Conservation (phyloP, 2,329 filamentous ascomycete genomes). For the Aureobasidium musti region DNA sequence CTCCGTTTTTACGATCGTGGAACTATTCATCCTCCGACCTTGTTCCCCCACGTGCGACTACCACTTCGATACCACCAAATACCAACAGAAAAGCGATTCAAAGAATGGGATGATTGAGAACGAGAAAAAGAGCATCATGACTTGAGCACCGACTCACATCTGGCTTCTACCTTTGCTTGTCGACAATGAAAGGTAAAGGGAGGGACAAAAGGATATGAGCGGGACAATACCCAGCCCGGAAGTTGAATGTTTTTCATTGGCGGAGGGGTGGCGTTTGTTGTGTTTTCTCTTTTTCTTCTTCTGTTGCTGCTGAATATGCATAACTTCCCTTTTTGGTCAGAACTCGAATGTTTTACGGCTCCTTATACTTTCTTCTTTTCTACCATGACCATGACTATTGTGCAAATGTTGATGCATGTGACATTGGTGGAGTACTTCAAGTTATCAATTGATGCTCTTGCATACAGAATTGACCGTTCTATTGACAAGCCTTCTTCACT, state of each 20-base stretch:
- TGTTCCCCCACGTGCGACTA: conserved; percentile 9
- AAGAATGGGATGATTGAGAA: conserved; percentile 16
- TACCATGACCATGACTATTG: not conserved
- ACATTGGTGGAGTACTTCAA: not conserved
- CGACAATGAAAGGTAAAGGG: not conserved
- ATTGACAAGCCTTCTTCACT: not conserved
- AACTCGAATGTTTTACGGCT: conserved; percentile 23
- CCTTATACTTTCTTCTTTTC: not conserved
- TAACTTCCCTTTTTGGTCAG: conserved; percentile 24
- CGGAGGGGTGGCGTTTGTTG: conserved; percentile 17
- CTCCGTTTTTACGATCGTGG: conserved; percentile 20
- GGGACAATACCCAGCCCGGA: conserved; percentile 1
- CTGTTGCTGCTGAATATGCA: conserved; percentile 26
- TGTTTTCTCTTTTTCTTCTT: not conserved
- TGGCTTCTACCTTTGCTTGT: not conserved
- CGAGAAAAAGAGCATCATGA: conserved; percentile 4
- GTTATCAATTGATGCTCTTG: not conserved
- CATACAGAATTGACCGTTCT: not conserved
- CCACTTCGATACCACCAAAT: conserved; percentile 11
- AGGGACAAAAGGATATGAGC: not conserved
- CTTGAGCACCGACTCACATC: not conserved
- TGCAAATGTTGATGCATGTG: not conserved
- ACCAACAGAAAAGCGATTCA: conserved; percentile 17
- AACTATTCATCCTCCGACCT: not conserved
- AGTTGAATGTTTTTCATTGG: conserved; percentile 18